Evolutionary conservation across 2,329 filamentous ascomycete genomes (phyloP), one percentile per base, ranked within the genome.

Genomic region (Zymoseptoria ardabiliae): DNA sequence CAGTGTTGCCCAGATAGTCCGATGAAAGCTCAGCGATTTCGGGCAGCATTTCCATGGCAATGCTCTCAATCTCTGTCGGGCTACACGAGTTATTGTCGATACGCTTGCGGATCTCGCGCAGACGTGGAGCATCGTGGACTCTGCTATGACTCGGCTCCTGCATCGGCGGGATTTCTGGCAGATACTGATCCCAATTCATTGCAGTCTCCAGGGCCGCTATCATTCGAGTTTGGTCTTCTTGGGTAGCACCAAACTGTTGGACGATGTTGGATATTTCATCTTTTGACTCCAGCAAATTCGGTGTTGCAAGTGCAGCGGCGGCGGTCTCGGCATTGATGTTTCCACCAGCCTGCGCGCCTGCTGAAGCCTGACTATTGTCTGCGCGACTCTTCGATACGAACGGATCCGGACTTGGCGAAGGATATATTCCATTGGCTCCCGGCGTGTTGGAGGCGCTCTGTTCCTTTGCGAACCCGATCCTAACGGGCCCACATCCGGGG

Each of bases 381-480:
- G 74, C 70, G 79, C 67, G 63, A 28, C 41, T 62, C 59, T 73
- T 71, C 10, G 70, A 65, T 11, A 72, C 78, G 68, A 90, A 90
- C 1, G 90, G 90, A 72, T 97, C 92, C 2, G 93, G 93, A 69
- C 92, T 97, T 23, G 92, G 91, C 1, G 91, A 96, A 11, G 90
- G 89, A 73, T 91, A 92, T n/a, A 86, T 82, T 30, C 91, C 91
- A 69, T 93, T 92, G 58, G 90, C 87, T 19, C 91, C 91, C 56
- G 94, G 93, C 0, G 94, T 97, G 64, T 90, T 82, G 56, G 91
- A 91, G 52, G 90, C 87, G 54, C 91, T 96, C 20, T 91, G 91
- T 23, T 94, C 93, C 77, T 99, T 99, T 41, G 94, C 94, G 75
- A 96, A 99, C 69, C 96, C 96, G 73, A 99, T 97, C 56, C 93